Conservation (phyloP, 768 basidiomycete species). For the Lactarius hengduanensis region DNA sequence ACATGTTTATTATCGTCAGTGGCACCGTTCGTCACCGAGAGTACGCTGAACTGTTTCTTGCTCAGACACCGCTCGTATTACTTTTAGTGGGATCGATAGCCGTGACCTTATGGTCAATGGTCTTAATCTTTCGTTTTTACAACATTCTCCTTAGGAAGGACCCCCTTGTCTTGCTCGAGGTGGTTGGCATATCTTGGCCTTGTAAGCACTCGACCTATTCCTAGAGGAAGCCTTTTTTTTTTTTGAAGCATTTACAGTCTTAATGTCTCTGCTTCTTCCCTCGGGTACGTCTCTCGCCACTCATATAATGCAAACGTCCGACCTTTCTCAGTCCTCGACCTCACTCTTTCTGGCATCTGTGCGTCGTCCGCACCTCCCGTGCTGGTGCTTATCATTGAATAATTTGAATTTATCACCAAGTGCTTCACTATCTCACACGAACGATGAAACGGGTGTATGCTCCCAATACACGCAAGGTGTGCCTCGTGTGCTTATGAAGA, state of each 20-base stretch:
- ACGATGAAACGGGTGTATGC: neutral
- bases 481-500: neutral
- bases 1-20: conserved; percentile 14
- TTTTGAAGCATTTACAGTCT: neutral
- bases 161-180: neutral
- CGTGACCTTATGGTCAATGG: neutral
- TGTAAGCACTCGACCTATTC: conserved; percentile 12
- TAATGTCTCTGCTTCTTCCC: neutral
- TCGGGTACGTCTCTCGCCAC: neutral
- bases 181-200: neutral
- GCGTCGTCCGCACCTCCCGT: neutral
- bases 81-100: conserved; percentile 5
- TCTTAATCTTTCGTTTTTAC: neutral
- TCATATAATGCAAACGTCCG: neutral
- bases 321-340: neutral
- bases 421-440: neutral
- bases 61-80: conserved; percentile 12
- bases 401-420: neutral
- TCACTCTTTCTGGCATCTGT: neutral
- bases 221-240: neutral
- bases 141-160: too few relatives aligned
- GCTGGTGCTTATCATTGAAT: neutral
- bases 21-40: neutral
- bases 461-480: conserved; percentile 3
- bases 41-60: neutral